Percentiles rank a stretch among this genome's conserved stretches.
Evolutionary conservation across 768 basidiomycete species (phyloP).

Genomic region (Saitozyma podzolica): DNA sequence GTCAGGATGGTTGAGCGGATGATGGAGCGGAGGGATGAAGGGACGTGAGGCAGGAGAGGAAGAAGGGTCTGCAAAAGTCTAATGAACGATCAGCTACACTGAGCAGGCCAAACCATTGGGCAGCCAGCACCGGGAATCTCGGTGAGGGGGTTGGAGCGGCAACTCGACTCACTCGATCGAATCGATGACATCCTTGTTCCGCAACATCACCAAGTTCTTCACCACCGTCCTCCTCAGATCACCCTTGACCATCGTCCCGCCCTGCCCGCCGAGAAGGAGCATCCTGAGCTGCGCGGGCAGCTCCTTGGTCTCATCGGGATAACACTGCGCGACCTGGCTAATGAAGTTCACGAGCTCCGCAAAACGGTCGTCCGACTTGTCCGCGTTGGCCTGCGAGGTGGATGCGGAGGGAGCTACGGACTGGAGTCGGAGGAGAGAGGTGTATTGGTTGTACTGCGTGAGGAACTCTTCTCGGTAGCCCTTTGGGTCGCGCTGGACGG

Average conservation of each 20-base stretch:
- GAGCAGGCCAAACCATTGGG: no score
- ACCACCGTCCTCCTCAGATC: constrained; percentile 75
- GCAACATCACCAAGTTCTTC: constrained; percentile 86
- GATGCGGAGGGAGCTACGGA: constrained; percentile 62
- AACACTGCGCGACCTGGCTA: constrained; percentile 90
- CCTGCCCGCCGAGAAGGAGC: constrained; percentile 65
- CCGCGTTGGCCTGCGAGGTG: constrained; percentile 49
- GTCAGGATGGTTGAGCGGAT: constrained; percentile 94
- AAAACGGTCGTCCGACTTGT: constrained; percentile 75
- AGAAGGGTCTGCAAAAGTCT: constrained; percentile 90
- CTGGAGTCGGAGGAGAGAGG: constrained; percentile 81
- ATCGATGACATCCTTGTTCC: constrained; percentile 87
- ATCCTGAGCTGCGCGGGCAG: constrained; percentile 78
- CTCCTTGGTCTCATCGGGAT: constrained; percentile 82
- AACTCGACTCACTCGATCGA: constrained; percentile 75
- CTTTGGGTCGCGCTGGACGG: constrained; percentile 65
- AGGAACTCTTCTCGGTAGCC: constrained; percentile 93
- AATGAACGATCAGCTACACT: not conserved
- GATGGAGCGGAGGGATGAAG: constrained; percentile 76
- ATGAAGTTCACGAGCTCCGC: constrained; percentile 87
- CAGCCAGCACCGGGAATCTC: not conserved
- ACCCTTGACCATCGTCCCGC: constrained; percentile 32
- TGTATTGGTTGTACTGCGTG: constrained; percentile 95
- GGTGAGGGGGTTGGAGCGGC: constrained; percentile 1
- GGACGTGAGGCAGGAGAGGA: constrained; percentile 89